Base-by-base conservation (phyloP, 345 rosid species). In the Brassica incana region DNA sequence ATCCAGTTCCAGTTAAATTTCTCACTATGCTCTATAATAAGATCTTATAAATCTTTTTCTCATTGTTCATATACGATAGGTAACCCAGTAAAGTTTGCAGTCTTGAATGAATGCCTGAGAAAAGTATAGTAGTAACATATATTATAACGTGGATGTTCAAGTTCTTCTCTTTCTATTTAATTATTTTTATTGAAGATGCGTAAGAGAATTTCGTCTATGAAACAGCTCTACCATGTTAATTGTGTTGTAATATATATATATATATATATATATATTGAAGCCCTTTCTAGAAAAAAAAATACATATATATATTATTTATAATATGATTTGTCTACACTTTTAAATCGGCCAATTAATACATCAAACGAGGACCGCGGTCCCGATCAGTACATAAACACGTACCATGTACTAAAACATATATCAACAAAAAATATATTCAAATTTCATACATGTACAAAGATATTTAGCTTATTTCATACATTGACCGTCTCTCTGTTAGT, bases 21-120 rank as follows among this genome's bases (percentile, higher is more conserved):
- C 27, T 27, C 9, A 66, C 2, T 66, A 66, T 35, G 35, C 2
- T 69, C 12, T 59, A 16, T 68, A 68, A 16, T 68, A 68, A 27
- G 33, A 64, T 16, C 27, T 72, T 14, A 23, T 32, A 11, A 18
- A 45, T 14, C 5, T 30, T 30, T 59, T 43, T 73, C 54, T 69
- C 50, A 25, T 27, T 74, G 71, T 80, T 45, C 50, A 45, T 80
- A 67, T 33, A 67, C 12, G 16, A 62, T 69, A 69, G 72, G 30
- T 63, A 35, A 62, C n/a, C 5, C 59, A 18, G 8, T 76, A 29
- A 67, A 45, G 69, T 20, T 79, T 67, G 58, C 20, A 33, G n/a
- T n/a, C 11, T 25, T 10, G 36, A 67, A 8, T 65, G 52, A 14
- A 59, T 58, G 67, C 8, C 2, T 29, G 6, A 72, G 54, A 2